Evolutionary conservation across 2,329 filamentous ascomycete species (phyloP).

Genomic region (Sporothrix brunneoviolacea): DNA sequence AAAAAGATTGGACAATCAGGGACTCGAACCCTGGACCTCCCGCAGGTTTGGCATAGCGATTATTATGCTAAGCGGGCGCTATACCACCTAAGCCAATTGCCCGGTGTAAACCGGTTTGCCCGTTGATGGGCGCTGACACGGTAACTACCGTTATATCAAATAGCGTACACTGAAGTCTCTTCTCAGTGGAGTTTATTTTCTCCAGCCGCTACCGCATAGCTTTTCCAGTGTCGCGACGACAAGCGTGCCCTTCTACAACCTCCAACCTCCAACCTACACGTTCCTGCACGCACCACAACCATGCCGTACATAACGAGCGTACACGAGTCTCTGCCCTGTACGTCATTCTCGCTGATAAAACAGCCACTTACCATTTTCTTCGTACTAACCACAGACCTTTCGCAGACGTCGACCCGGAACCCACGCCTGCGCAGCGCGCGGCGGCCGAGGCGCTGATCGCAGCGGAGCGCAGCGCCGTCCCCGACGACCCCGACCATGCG

Average conservation of each 20-base stretch:
- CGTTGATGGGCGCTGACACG: too few species aligned
- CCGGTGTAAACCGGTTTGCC: conserved; percentile 8
- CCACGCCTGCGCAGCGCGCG: conserved; percentile 54
- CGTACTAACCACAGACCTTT: too few species aligned
- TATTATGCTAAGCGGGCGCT: conserved; percentile 15
- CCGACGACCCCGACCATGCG: conserved; percentile 45
- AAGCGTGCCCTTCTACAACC: background rate
- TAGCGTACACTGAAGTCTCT: too few species aligned
- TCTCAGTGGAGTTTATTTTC: background rate
- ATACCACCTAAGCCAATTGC: conserved; percentile 18
- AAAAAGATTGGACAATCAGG: conserved; percentile 14
- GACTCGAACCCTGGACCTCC: conserved; percentile 17
- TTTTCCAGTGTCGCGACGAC: too few species aligned
- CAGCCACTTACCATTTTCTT: too few species aligned
- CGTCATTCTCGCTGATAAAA: too few species aligned
- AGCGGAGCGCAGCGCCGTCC: conserved; percentile 49
- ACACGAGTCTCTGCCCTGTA: conserved; percentile 78
- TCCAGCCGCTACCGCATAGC: too few species aligned
- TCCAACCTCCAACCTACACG: background rate
- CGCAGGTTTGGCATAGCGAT: conserved; percentile 12
- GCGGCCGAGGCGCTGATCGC: conserved; percentile 64
- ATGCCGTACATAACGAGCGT: conserved; percentile 65
- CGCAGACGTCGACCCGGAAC: conserved; percentile 81
- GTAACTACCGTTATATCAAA: too few species aligned
- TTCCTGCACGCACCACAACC: conserved; percentile 17